Evolutionary conservation across 2,329 filamentous ascomycete species (phyloP).

Genomic region (Cercospora sojina): DNA sequence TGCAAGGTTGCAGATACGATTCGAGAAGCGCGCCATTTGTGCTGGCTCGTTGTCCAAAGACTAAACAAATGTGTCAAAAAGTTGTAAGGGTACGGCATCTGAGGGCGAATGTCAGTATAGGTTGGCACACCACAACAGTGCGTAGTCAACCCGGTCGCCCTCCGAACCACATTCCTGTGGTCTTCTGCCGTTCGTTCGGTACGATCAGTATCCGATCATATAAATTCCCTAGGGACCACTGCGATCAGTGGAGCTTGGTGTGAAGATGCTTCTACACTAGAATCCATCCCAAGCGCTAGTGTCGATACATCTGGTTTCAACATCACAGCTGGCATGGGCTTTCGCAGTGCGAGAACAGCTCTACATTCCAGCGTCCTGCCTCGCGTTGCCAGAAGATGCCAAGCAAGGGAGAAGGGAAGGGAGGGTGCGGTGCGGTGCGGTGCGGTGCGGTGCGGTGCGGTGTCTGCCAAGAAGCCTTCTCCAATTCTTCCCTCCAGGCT

Average conservation of each 20-base stretch:
- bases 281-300: neutral
- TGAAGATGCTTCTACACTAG: neutral
- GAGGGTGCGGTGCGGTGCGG: neutral
- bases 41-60: conserved; percentile 10
- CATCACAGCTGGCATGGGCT: neutral
- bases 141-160: conserved; percentile 22
- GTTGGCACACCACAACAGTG: neutral
- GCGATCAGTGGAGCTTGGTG: neutral
- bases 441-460: neutral
- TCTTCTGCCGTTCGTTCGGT: neutral
- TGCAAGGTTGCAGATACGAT: conserved; percentile 11
- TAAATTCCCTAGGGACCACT: neutral
- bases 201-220: neutral
- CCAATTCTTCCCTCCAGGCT: neutral
- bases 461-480: neutral
- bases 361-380: neutral
- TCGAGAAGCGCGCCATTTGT: conserved; percentile 17
- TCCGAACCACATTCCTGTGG: conserved; percentile 34
- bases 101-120: neutral
- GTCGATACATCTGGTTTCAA: neutral
- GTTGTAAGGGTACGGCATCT: neutral
- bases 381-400: neutral
- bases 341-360: neutral
- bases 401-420: neutral
- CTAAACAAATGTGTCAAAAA: conserved; percentile 7